Percentiles rank a stretch among this genome's conserved stretches.
phyloP scores from a whole-genome alignment of 2,329 filamentous ascomycete genomes.

The Ambrosiella beaveri region DNA sequence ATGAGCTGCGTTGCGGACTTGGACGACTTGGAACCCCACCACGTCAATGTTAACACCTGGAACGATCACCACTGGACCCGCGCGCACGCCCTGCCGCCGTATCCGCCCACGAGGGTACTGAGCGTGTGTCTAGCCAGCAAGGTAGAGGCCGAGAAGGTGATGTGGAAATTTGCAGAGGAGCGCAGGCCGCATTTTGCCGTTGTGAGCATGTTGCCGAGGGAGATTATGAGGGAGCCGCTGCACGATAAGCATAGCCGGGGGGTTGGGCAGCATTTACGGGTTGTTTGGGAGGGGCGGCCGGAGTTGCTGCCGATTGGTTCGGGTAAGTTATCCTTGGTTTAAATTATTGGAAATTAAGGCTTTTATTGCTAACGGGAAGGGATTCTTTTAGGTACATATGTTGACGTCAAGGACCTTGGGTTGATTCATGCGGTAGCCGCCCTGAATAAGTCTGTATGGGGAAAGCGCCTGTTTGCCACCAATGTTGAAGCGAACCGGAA shows the following conservation, averaged over 20 bases:
- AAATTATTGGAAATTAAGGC: background rate
- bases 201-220: background rate
- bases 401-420: constrained; percentile 16
- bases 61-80: constrained; percentile 19
- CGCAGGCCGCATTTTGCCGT: constrained; percentile 17
- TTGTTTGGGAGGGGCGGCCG: background rate
- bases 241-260: background rate
- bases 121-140: constrained; percentile 23
- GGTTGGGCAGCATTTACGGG: background rate
- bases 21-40: constrained; percentile 13
- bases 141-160: constrained; percentile 19
- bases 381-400: constrained; percentile 9
- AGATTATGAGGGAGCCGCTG: background rate
- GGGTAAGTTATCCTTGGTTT: background rate
- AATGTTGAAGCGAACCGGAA: constrained; percentile 15
- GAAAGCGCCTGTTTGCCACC: constrained; percentile 17
- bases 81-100: constrained; percentile 21
- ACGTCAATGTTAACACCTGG: constrained; percentile 19
- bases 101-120: constrained; percentile 16
- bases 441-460: constrained; percentile 15
- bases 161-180: constrained; percentile 22
- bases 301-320: background rate
- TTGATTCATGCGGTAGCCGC: constrained; percentile 17
- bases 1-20: constrained; percentile 14
- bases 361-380: background rate